A percentile compares a stretch with the other conserved stretches of the same genome.
Evolutionary conservation across 768 basidiomycete species (phyloP).

Genomic region (Termitomyces sp.): DNA sequence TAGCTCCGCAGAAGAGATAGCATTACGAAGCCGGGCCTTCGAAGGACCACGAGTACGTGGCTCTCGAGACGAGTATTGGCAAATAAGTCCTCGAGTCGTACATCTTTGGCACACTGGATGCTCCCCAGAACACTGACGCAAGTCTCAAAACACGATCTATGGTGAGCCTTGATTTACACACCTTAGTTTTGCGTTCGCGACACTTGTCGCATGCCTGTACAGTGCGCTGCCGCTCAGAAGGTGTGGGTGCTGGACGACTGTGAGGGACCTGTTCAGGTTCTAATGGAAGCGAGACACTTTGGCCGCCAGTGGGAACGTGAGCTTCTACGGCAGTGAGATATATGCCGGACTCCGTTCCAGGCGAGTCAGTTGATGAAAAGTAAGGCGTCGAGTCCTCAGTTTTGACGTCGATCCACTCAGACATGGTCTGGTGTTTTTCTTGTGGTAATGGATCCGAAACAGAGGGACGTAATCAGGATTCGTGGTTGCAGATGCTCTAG

Average conservation of each 20-base stretch:
- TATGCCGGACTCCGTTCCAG: constrained; percentile 9
- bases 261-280: constrained; percentile 17
- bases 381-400: constrained; percentile 12
- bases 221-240: constrained; percentile 40
- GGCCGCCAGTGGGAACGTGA: constrained; percentile 6
- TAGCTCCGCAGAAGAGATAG: constrained; percentile 24
- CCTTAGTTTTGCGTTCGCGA: constrained; percentile 58
- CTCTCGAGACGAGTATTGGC: constrained; percentile 45
- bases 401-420: constrained; percentile 17
- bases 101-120: constrained; percentile 54
- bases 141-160: not conserved
- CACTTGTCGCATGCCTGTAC: constrained; percentile 59
- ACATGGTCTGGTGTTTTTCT: constrained; percentile 8
- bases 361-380: constrained; percentile 9
- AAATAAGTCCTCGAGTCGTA: constrained; percentile 45
- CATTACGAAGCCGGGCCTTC: constrained; percentile 29
- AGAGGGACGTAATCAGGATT: not conserved
- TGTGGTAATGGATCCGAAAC: constrained; percentile 4
- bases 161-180: constrained; percentile 19
- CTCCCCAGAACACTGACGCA: constrained; percentile 53
- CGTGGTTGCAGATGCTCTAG: not conserved
- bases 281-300: constrained; percentile 16
- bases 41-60: constrained; percentile 32
- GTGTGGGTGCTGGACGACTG: constrained; percentile 15
- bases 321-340: constrained; percentile 10